Evolutionary conservation across 306 rosid species (phyloP).

Genomic region (Purshia tridentata): DNA sequence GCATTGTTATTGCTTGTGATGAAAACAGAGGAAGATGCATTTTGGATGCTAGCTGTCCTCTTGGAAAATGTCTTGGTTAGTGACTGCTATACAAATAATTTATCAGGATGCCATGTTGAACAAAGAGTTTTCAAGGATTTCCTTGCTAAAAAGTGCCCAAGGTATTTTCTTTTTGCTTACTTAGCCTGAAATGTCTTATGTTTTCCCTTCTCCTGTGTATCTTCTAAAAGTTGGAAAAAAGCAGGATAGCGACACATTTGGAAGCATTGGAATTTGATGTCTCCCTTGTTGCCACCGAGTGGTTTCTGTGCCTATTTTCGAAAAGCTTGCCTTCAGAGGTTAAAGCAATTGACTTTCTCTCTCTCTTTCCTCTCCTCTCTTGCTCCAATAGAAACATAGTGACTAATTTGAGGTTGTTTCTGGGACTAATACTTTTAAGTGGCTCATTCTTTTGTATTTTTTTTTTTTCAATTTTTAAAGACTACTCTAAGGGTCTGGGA

Average conservation of each 20-base stretch:
- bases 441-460: background rate
- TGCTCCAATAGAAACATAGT: background rate
- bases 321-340: conserved; percentile 99
- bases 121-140: conserved; percentile 95
- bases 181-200: background rate
- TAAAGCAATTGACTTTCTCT: conserved; percentile 17
- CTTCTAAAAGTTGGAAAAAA: conserved; percentile 36
- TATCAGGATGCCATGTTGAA: conserved; percentile 99
- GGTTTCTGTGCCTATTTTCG: conserved; percentile 95
- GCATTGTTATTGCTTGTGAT: conserved; percentile 91
- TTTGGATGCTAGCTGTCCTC: conserved; percentile 97
- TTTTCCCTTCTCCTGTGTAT: conserved; percentile 22
- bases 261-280: conserved; percentile 88
- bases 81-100: conserved; percentile 91
- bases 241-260: conserved; percentile 85
- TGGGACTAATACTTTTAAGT: conserved; percentile 26
- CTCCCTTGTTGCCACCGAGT: conserved; percentile 97
- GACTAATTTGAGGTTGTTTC: conserved; percentile 16
- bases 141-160: conserved; percentile 77
- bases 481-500: conserved; percentile 98
- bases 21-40: conserved; percentile 99
- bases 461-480: conserved; percentile 37
- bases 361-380: background rate
- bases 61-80: conserved; percentile 89
- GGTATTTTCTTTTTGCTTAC: conserved; percentile 43